phyloP scores from a whole-genome alignment of 345 rosid species.

The Hevea brasiliensis region DNA sequence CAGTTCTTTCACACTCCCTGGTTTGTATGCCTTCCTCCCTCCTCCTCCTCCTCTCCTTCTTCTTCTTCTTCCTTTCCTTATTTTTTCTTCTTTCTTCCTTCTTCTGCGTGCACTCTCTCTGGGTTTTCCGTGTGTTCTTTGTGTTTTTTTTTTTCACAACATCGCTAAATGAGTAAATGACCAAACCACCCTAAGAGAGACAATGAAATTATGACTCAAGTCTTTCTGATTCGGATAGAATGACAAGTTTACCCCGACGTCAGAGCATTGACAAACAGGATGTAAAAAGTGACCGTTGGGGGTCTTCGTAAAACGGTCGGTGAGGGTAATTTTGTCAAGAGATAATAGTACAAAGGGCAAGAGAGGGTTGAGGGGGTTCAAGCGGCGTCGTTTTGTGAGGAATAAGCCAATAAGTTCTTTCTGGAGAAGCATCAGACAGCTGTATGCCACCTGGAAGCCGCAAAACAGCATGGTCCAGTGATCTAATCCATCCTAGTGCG shows the following conservation, averaged over 20 bases:
- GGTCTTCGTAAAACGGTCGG: conserved; percentile 20
- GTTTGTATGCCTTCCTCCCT: not conserved
- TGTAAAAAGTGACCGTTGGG: too few species aligned
- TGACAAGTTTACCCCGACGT: too few species aligned
- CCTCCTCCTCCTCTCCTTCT: not conserved
- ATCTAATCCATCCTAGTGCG: conserved; percentile 22
- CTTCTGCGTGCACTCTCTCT: not conserved
- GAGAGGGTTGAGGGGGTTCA: not conserved
- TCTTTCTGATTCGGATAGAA: too few species aligned
- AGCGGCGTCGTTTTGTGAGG: conserved; percentile 30
- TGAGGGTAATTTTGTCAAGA: conserved; percentile 15
- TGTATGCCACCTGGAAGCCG: conserved; percentile 49
- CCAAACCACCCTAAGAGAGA: conserved; percentile 5
- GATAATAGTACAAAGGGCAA: not conserved
- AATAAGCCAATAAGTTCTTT: not conserved
- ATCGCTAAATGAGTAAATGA: not conserved
- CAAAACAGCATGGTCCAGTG: conserved; percentile 11
- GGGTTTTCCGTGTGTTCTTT: not conserved
- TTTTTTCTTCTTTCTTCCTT: not conserved
- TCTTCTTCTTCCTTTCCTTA: too few species aligned
- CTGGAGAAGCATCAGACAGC: conserved; percentile 27
- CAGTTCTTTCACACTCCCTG: conserved; percentile 4
- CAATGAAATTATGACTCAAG: not conserved
- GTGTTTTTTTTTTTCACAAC: too few species aligned
- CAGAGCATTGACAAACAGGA: too few species aligned